phyloP scores from a whole-genome alignment of 2,329 filamentous ascomycete species.

The Ophiostoma ulmi region DNA sequence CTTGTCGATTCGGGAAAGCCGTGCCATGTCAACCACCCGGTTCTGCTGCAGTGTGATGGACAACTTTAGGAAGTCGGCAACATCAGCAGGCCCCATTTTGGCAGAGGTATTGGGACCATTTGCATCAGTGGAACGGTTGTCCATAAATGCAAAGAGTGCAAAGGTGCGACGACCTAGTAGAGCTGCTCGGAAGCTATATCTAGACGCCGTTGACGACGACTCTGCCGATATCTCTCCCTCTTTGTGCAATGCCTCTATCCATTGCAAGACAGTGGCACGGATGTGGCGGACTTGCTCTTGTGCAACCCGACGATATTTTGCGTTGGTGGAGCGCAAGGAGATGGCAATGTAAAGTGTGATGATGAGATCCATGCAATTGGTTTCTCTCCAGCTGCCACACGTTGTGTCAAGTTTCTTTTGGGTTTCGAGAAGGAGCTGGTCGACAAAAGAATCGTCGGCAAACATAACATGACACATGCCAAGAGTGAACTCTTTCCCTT shows the following conservation, averaged over 20 bases:
- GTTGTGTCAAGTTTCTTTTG: conserved; percentile 41
- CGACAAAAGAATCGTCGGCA: conserved; percentile 46
- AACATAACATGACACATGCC: conserved; percentile 47
- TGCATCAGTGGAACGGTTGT: too few relatives aligned
- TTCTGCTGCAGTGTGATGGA: neutral
- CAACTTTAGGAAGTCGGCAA: neutral
- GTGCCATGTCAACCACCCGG: neutral
- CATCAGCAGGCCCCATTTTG: neutral
- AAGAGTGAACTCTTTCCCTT: conserved; percentile 27
- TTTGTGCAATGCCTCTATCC: conserved; percentile 45
- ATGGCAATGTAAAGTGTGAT: conserved; percentile 46
- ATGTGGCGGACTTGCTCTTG: conserved; percentile 31
- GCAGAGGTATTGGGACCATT: neutral
- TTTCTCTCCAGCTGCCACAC: conserved; percentile 54
- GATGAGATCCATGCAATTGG: conserved; percentile 52
- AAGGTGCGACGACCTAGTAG: conserved; percentile 50
- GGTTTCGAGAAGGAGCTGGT: conserved; percentile 45
- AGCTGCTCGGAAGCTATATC: conserved; percentile 50
- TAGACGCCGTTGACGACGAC: conserved; percentile 36
- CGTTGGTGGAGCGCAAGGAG: neutral
- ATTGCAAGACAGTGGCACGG: conserved; percentile 42
- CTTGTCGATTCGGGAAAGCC: neutral
- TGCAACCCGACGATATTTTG: neutral
- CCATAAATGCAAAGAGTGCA: conserved; percentile 16
- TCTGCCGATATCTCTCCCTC: conserved; percentile 42